Evolutionary conservation across 345 rosid genomes (phyloP), one percentile per base, ranked within the genome.

Genomic region (Cardamine resedifolia): DNA sequence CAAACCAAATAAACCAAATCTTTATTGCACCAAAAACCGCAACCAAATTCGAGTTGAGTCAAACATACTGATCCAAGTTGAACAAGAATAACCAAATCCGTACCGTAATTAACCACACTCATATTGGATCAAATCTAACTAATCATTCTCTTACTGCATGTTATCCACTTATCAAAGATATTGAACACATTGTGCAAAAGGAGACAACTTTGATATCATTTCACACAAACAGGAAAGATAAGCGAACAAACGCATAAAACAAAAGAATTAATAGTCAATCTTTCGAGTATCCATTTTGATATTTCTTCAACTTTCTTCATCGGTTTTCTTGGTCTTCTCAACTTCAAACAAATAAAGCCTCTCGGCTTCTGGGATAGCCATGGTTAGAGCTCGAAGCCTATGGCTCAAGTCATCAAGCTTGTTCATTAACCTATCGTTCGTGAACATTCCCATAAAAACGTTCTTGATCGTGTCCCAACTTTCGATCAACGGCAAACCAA

Each of bases 341-440:
- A 80, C 45, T 74, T 90, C 86, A 10, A 87, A 79, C 76, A 86
- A 78, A 68, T 87, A 87, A 19, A 75, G 30, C 66, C 75, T 80
- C 71, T 90, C 84, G 11, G 92, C 96, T 77, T 93, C 98, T 1
- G 97, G 96, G 10, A 84, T 10, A 18, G 97, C 86, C 58, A 53
- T 19, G 27, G 88, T 72, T 20, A 93, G 73, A 9, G 90, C 67
- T 14, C 76, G 79, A 44, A 90, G 75, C 80, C 83, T 87, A 10
- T 48, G 9, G 68, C 83, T 85, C 68, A 87, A 71, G 44, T 88
- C 96, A 63, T 85, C 88, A 66, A 90, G 72, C 76, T 81, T 87
- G 33, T 74, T 83, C 87, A 88, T 80, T 24, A 90, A 78, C 75
- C 68, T 66, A 70, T 92, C 92, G 50, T 89, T 91, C 3, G 97